phyloP scores from a whole-genome alignment of 164 flowering plant species.

The Hamamelis virginiana region DNA sequence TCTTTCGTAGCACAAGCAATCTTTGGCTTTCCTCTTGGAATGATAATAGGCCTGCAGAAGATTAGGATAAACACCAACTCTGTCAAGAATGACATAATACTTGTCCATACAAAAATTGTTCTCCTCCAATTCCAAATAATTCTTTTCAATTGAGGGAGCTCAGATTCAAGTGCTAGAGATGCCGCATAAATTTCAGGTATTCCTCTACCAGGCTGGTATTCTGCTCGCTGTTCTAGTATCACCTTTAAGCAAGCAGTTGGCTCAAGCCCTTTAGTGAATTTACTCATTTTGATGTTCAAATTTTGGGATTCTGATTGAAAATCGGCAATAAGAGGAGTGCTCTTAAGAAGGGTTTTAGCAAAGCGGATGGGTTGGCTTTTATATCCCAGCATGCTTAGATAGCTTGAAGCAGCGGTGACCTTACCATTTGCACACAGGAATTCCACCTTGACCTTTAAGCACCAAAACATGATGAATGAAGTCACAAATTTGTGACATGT shows the following conservation, averaged over 20 bases:
- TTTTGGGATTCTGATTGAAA: slow-evolving; percentile 58
- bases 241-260: slow-evolving; percentile 65
- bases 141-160: slow-evolving; percentile 55
- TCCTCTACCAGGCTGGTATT: slow-evolving; percentile 50
- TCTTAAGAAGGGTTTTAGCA: slow-evolving; percentile 42
- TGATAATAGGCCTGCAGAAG: slow-evolving; percentile 50
- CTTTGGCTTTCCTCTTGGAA: slow-evolving; percentile 41
- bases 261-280: slow-evolving; percentile 37
- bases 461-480: neutral
- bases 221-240: slow-evolving; percentile 61
- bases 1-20: slow-evolving; percentile 19
- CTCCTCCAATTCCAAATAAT: slow-evolving; percentile 69
- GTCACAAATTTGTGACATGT: no score
- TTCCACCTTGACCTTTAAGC: slow-evolving; percentile 60
- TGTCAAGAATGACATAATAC: slow-evolving; percentile 38
- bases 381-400: slow-evolving; percentile 62
- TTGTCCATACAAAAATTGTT: slow-evolving; percentile 57
- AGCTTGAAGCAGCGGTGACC: slow-evolving; percentile 40
- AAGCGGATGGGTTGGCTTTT: slow-evolving; percentile 51
- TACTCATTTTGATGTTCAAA: slow-evolving; percentile 42
- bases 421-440: slow-evolving; percentile 54
- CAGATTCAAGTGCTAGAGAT: slow-evolving; percentile 51
- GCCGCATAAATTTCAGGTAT: slow-evolving; percentile 70
- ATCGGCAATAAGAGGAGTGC: slow-evolving; percentile 58
- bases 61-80: slow-evolving; percentile 45